Conservation (phyloP, 306 rosid genomes). For the Mucuna pruriens region DNA sequence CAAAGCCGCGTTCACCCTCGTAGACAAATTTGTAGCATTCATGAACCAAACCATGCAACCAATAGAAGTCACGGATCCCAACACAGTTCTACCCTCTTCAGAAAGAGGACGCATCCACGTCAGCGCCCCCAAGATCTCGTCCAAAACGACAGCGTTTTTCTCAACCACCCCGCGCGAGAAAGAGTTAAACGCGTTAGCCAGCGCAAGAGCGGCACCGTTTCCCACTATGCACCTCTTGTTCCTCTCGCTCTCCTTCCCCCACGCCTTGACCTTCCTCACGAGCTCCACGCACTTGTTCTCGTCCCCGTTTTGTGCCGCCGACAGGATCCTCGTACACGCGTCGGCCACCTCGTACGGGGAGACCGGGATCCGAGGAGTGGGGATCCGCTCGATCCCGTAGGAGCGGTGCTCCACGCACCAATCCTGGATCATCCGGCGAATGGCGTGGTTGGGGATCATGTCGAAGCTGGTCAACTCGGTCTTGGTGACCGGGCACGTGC, state of each 20-base stretch:
- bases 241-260: constrained; percentile 89
- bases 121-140: constrained; percentile 60
- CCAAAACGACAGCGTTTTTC: constrained; percentile 44
- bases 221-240: constrained; percentile 60
- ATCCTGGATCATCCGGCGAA: constrained; percentile 77
- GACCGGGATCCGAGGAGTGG: constrained; percentile 79
- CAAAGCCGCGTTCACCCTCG: constrained; percentile 61
- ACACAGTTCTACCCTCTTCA: constrained; percentile 49
- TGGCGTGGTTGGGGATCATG: constrained; percentile 74
- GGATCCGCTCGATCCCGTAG: constrained; percentile 76
- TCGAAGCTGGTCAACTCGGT: constrained; percentile 53
- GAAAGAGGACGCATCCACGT: constrained; percentile 58
- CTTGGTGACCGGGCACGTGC: constrained; percentile 77
- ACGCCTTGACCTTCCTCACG: constrained; percentile 62
- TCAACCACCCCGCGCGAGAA: constrained; percentile 47
- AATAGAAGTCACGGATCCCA: constrained; percentile 56
- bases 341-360: constrained; percentile 54
- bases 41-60: constrained; percentile 55
- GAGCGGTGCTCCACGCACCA: constrained; percentile 83
- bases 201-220: constrained; percentile 48
- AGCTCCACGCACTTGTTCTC: constrained; percentile 46
- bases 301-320: constrained; percentile 46
- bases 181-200: constrained; percentile 54
- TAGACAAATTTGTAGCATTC: constrained; percentile 54
- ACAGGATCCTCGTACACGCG: constrained; percentile 44